Evolutionary conservation across 129 eudicot species (phyloP).

Genomic region (Centella asiatica): DNA sequence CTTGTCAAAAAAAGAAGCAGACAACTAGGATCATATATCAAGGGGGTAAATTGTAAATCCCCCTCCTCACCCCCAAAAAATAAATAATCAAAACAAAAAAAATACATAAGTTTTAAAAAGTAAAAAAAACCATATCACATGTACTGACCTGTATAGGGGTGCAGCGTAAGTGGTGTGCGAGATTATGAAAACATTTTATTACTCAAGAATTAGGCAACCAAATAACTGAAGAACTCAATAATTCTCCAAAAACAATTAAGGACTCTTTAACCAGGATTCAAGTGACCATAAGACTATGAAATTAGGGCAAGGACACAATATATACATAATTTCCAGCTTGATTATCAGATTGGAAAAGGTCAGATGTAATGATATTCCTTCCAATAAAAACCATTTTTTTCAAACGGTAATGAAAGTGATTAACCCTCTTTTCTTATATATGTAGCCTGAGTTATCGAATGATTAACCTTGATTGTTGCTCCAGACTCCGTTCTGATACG

Average conservation of each 20-base stretch:
- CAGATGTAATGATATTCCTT: neutral
- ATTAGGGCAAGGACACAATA: neutral
- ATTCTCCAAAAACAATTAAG: too few species aligned
- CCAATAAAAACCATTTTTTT: neutral
- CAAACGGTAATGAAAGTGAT: neutral
- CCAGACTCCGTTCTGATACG: slow-evolving; percentile 94
- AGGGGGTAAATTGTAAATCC: too few species aligned
- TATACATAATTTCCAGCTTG: neutral
- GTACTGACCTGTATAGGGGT: too few species aligned
- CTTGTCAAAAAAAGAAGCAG: too few species aligned
- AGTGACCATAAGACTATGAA: neutral
- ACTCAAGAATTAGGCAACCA: neutral
- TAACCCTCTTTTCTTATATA: too few species aligned
- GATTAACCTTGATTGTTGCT: slow-evolving; percentile 73
- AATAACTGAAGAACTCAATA: too few species aligned
- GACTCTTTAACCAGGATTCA: neutral
- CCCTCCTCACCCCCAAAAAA: too few species aligned
- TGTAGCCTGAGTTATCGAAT: neutral
- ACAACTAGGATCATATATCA: too few species aligned
- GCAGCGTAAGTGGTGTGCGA: too few species aligned
- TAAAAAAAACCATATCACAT: too few species aligned
- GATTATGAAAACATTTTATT: neutral
- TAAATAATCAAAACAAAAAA: too few species aligned
- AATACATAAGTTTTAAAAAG: too few species aligned
- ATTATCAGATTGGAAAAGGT: neutral